phyloP scores from a whole-genome alignment of 73 alveolate species.

The Diophrys sp. region DNA sequence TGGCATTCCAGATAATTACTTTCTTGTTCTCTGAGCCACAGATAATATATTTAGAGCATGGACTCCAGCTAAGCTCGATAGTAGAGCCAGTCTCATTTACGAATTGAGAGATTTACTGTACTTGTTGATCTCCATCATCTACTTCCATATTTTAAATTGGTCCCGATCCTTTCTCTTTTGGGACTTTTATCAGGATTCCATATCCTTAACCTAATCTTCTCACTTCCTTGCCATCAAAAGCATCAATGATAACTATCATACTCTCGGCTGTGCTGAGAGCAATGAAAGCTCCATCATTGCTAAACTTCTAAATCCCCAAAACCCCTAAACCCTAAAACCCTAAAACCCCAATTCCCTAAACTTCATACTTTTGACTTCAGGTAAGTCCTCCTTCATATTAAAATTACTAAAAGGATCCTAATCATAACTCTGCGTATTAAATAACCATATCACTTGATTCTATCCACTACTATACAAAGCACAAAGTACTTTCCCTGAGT shows the following conservation, averaged over 20 bases:
- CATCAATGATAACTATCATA: constrained; percentile 38
- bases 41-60: constrained; percentile 80
- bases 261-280: constrained; percentile 39
- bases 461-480: constrained; percentile 39
- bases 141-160: too few species aligned
- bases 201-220: constrained; percentile 8
- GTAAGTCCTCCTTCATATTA: constrained; percentile 30
- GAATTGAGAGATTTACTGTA: too few species aligned
- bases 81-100: constrained; percentile 29
- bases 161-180: too few species aligned
- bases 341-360: too few species aligned
- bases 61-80: constrained; percentile 65
- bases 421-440: constrained; percentile 39
- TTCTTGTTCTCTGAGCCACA: constrained; percentile 84
- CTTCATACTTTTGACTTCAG: constrained; percentile 28
- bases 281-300: constrained; percentile 35
- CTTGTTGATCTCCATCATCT: too few species aligned
- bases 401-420: constrained; percentile 46
- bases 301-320: constrained; percentile 47
- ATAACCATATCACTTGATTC: constrained; percentile 10
- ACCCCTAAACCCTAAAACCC: too few species aligned
- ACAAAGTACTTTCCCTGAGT: constrained; percentile 80
- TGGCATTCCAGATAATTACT: constrained; percentile 72
- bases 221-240: constrained; percentile 47
- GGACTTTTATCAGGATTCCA: neutral